phyloP scores from a whole-genome alignment of 129 eudicot species.

The Pulicaria dysenterica region DNA sequence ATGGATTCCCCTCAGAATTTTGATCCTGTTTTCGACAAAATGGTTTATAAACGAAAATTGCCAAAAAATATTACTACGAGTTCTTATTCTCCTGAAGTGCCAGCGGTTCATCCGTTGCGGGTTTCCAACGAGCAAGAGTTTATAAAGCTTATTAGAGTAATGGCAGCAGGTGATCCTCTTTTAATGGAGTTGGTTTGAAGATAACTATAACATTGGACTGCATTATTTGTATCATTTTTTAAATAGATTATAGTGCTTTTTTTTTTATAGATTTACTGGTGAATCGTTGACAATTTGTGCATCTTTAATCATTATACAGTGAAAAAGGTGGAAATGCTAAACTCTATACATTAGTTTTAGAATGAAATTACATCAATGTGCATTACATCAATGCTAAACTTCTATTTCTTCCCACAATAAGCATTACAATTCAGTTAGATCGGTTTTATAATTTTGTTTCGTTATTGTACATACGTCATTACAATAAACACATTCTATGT shows the following conservation, averaged over 20 bases:
- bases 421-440: no score
- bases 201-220: constrained; percentile 27
- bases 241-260: constrained; percentile 13
- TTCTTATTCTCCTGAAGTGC: constrained; percentile 73
- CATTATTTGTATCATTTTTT: constrained; percentile 52
- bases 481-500: no score
- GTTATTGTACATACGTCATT: no score
- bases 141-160: constrained; percentile 79
- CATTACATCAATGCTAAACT: no score
- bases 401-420: no score
- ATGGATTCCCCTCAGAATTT: constrained; percentile 80
- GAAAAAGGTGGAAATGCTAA: constrained; percentile 20
- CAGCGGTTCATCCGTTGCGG: constrained; percentile 78
- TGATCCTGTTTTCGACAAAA: constrained; percentile 64
- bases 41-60: constrained; percentile 65
- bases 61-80: constrained; percentile 48
- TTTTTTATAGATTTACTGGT: constrained; percentile 42
- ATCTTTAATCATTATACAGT: background rate
- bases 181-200: constrained; percentile 83
- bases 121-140: constrained; percentile 87
- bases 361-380: constrained; percentile 9
- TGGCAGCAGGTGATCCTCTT: constrained; percentile 97
- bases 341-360: constrained; percentile 20
- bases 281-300: constrained; percentile 30
- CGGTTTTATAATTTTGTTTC: no score